Conservation (phyloP, 2,329 filamentous ascomycete genomes). For the Venturia nashicola region DNA sequence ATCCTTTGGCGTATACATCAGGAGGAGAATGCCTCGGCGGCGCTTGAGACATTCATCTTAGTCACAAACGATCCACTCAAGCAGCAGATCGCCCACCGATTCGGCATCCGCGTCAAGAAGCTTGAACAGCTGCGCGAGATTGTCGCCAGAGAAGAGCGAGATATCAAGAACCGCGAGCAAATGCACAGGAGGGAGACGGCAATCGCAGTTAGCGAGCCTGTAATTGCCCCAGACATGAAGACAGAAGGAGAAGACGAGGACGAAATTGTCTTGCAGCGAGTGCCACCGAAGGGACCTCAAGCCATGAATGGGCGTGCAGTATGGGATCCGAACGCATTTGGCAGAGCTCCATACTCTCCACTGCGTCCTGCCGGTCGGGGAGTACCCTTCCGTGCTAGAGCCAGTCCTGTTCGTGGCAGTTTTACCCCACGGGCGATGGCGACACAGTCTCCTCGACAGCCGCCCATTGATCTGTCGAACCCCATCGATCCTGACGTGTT, state of each 20-base stretch:
- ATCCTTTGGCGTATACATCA: constrained; percentile 40
- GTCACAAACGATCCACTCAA: constrained; percentile 37
- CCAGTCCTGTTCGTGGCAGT: constrained; percentile 16
- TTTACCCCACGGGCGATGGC: constrained; percentile 11
- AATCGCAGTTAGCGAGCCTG: constrained; percentile 3
- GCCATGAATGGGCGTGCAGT: constrained; percentile 22
- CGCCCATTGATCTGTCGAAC: constrained; percentile 19
- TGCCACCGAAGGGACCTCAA: constrained; percentile 21
- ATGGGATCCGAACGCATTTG: constrained; percentile 37
- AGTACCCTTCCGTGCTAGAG: constrained; percentile 18
- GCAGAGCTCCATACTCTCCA: constrained; percentile 20
- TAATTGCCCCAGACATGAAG: background rate
- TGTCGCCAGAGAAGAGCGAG: constrained; percentile 35
- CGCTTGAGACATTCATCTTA: constrained; percentile 38
- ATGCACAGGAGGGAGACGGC: constrained; percentile 25
- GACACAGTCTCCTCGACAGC: background rate
- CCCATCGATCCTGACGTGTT: constrained; percentile 29
- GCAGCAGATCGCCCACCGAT: constrained; percentile 33
- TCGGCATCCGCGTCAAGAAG: constrained; percentile 37
- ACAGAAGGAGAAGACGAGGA: constrained; percentile 20
- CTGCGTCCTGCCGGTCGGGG: constrained; percentile 17
- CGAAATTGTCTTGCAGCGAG: constrained; percentile 26
- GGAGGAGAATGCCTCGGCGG: constrained; percentile 33
- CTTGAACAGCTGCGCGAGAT: constrained; percentile 38
- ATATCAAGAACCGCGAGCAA: constrained; percentile 29